Conservation (phyloP, 208 protist species). For the Wallacemonas rigidus region DNA sequence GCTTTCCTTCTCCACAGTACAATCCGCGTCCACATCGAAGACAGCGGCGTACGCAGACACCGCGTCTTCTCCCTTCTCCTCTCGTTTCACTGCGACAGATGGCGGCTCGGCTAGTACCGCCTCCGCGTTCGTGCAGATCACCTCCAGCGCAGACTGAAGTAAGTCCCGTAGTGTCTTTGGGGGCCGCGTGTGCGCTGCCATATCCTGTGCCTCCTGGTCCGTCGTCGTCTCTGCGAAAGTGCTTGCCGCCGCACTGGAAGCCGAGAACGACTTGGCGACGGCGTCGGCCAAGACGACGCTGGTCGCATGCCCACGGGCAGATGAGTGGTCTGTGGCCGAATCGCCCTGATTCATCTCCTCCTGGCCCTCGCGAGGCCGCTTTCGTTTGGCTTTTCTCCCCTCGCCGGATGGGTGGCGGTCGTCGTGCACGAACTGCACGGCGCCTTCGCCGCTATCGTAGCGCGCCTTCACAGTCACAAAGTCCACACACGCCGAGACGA, state of each 20-base stretch:
- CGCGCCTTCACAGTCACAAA: not conserved
- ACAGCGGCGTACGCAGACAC: not conserved
- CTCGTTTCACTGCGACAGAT: not conserved
- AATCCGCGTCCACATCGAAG: constrained; percentile 9
- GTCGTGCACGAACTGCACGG: constrained; percentile 1
- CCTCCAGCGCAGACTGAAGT: not conserved
- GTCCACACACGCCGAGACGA: not conserved
- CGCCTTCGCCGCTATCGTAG: constrained; percentile 8
- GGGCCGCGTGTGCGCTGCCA: not conserved
- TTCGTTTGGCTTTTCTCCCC: not conserved
- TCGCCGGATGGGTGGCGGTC: not conserved
- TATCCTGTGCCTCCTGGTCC: too few relatives aligned
- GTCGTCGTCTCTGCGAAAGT: too few relatives aligned
- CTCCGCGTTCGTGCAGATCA: not conserved
- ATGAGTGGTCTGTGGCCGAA: too few relatives aligned
- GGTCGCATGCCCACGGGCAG: too few relatives aligned
- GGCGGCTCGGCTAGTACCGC: not conserved
- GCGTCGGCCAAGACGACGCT: not conserved
- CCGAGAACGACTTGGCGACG: not conserved
- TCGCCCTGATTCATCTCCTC: not conserved
- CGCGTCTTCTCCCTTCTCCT: not conserved
- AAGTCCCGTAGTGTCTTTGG: not conserved
- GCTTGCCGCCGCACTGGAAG: too few relatives aligned
- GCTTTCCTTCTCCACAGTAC: not conserved
- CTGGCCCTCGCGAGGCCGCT: not conserved